Evolutionary conservation across 176 grass and related monocot species (phyloP).

Genomic region (Oryza australiensis): DNA sequence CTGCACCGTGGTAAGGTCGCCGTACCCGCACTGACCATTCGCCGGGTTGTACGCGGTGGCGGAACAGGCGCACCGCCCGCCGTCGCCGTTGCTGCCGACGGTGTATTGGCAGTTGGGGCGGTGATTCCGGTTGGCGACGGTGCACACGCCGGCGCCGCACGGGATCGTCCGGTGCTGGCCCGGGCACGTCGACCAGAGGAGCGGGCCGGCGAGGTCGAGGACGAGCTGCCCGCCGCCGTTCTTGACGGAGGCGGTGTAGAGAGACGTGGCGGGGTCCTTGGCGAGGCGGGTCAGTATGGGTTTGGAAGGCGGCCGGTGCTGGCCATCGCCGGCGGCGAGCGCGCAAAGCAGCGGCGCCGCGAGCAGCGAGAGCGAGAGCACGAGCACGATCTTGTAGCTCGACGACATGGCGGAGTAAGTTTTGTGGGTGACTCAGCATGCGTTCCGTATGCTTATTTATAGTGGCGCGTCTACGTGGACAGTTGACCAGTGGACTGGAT

Average conservation of each 20-base stretch:
- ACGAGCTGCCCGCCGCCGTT: conserved; percentile 16
- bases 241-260: conserved; percentile 41
- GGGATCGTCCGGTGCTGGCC: not conserved
- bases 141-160: not conserved
- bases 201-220: conserved; percentile 27
- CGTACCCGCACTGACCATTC: not conserved
- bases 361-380: not conserved
- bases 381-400: not conserved
- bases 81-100: not conserved
- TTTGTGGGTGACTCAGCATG: not conserved
- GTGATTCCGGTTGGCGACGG: not conserved
- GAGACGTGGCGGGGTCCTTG: conserved; percentile 25
- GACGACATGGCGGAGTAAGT: not conserved
- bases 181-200: conserved; percentile 37
- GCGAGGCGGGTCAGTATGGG: conserved; percentile 11
- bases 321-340: no score
- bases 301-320: not conserved
- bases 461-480: not conserved
- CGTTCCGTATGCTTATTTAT: not conserved
- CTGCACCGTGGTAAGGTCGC: conserved; percentile 29
- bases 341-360: not conserved
- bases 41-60: conserved; percentile 24
- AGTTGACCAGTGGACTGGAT: not conserved
- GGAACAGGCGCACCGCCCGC: conserved; percentile 15
- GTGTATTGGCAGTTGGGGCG: not conserved